phyloP scores from a whole-genome alignment of 192 early-diverging fungal genomes.

The Gigaspora rosea region DNA sequence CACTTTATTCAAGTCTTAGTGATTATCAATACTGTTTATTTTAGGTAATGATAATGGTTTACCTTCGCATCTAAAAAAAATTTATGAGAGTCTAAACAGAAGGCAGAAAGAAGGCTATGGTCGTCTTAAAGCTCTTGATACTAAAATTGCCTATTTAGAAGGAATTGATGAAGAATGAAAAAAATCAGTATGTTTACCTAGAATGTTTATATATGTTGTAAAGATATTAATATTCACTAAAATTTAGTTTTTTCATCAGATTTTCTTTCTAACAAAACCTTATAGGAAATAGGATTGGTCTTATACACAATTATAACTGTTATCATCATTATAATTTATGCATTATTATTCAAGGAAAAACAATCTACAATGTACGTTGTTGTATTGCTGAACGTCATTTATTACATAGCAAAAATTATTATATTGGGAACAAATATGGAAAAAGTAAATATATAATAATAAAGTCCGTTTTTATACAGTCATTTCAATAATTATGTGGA shows the following conservation, averaged over 20 bases:
- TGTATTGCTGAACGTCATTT: constrained; percentile 3
- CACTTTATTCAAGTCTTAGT: constrained; percentile 18
- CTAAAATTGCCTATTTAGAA: constrained; percentile 1
- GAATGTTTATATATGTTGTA: constrained; percentile 8
- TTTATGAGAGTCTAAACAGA: constrained; percentile 8
- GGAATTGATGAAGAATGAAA: neutral
- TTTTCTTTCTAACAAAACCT: too few relatives aligned
- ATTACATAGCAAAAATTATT: constrained; percentile 11
- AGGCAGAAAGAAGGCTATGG: constrained; percentile 2
- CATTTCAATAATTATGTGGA: constrained; percentile 7
- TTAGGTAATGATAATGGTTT: neutral
- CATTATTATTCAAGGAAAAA: constrained; percentile 5
- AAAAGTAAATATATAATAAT: constrained; percentile 18
- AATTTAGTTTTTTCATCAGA: constrained; percentile 8
- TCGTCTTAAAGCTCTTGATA: neutral
- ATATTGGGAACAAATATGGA: neutral
- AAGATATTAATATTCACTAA: constrained; percentile 14
- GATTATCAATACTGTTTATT: neutral
- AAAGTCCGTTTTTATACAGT: neutral
- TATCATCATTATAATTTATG: constrained; percentile 10
- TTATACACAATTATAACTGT: constrained; percentile 5
- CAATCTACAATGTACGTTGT: constrained; percentile 19
- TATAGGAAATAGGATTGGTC: too few relatives aligned
- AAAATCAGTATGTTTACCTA: constrained; percentile 13
- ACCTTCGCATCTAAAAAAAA: constrained; percentile 5